Evolutionary conservation across 2,329 filamentous ascomycete genomes (phyloP), one percentile per base, ranked within the genome.

Genomic region (Thelonectria olida): DNA sequence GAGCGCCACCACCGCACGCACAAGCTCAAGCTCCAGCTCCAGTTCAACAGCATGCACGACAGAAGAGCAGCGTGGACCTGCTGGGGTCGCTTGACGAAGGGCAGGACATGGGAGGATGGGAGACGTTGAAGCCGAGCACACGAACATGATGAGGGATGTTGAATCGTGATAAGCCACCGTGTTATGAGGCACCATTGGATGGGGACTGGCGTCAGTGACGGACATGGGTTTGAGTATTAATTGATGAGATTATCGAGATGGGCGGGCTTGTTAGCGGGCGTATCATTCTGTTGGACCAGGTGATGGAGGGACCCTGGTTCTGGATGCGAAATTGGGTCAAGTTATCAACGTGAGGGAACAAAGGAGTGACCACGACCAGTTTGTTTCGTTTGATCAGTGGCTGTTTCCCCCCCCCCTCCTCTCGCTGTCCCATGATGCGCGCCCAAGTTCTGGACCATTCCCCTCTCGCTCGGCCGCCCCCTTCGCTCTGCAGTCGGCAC

Each of bases 101-200:
- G n/a, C 75, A 75, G 34, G 82, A 81, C 36, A 77, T 86, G 73
- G 81, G 81, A 12, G 79, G 82, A 20, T 88, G 85, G 84, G 83
- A 87, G 68, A 83, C 84, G 5, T 68, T 88, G 69, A 84, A 84
- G 71, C 85, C 85, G 23, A 79, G 72, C 54, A 71, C 71, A 36
- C 67, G 67, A 48, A 55, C 66, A 57, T 68, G 58, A 61, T 39
- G 19, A 23, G 15, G 25, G 41, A 19, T 15, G 28, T 12, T 15
- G 6, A 13, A 31, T 31, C n/a, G n/a, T n/a, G n/a, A n/a, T n/a
- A n/a, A n/a, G n/a, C n/a, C n/a, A n/a, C n/a, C n/a, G n/a, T n/a
- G n/a, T n/a, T n/a, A n/a, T n/a, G n/a, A n/a, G n/a, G n/a, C n/a
- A n/a, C n/a, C 3, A 48, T 7, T 34, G 15, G 42, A 41, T 48